Percentiles rank a stretch among this genome's conserved stretches.
Conservation (phyloP, 768 basidiomycete genomes). For the Auricularia heimuer region DNA sequence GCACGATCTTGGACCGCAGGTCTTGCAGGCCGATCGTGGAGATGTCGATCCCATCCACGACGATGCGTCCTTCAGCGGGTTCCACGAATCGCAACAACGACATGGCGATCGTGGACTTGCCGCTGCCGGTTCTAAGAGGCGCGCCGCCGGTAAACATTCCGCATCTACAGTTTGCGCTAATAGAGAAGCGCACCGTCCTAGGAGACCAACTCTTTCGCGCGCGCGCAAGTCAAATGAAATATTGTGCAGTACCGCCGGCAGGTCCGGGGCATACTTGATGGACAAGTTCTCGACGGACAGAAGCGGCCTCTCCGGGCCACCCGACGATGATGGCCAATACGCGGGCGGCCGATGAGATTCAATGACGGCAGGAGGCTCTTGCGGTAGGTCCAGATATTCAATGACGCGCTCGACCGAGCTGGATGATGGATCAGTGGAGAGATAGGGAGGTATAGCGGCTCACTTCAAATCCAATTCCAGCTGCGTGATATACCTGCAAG, state of each 20-base stretch:
- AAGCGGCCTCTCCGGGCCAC: slow-evolving; percentile 19
- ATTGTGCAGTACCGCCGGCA: slow-evolving; percentile 24
- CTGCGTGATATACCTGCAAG: slow-evolving; percentile 10
- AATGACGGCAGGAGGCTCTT: slow-evolving; percentile 23
- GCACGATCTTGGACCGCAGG: slow-evolving; percentile 12
- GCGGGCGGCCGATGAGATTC: slow-evolving; percentile 24
- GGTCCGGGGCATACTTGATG: slow-evolving; percentile 18
- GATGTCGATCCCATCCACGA: slow-evolving; percentile 34
- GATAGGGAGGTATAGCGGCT: background rate
- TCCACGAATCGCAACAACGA: slow-evolving; percentile 29
- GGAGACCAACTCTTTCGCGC: slow-evolving; percentile 24
- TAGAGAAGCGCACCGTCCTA: slow-evolving; percentile 23
- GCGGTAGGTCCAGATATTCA: slow-evolving; percentile 20
- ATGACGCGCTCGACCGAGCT: slow-evolving; percentile 19
- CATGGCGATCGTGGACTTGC: slow-evolving; percentile 25
- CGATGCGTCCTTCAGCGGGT: slow-evolving; percentile 24
- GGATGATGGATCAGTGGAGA: background rate
- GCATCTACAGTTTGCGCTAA: too few relatives aligned
- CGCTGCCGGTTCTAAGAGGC: slow-evolving; percentile 9
- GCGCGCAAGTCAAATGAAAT: slow-evolving; percentile 24
- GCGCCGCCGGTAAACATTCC: too few relatives aligned
- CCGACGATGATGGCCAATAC: slow-evolving; percentile 13
- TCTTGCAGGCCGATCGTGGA: slow-evolving; percentile 29
- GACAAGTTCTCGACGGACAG: slow-evolving; percentile 22
- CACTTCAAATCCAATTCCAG: slow-evolving; percentile 16